Evolutionary conservation across 192 early-diverging fungal genomes (phyloP).

Genomic region (Entophlyctis luteolus): DNA sequence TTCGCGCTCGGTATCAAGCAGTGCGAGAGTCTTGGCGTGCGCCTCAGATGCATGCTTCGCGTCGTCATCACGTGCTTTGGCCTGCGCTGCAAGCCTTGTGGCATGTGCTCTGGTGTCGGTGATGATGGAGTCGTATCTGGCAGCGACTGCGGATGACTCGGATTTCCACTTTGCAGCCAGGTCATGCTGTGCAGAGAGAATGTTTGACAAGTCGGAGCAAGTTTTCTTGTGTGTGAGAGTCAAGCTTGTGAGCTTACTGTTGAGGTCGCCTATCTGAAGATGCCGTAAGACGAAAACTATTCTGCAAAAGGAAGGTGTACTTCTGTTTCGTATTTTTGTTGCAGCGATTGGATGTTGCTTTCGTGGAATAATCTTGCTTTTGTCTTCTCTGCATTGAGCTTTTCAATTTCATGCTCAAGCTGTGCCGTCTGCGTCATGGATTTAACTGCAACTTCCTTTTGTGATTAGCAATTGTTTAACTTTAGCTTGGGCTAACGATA

Average conservation of each 20-base stretch:
- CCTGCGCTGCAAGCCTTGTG: background rate
- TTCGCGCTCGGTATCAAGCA: constrained; percentile 37
- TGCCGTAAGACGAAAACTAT: background rate
- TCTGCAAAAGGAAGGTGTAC: background rate
- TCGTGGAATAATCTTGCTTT: constrained; percentile 20
- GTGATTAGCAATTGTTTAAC: background rate
- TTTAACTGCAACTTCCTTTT: constrained; percentile 35
- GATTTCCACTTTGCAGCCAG: constrained; percentile 28
- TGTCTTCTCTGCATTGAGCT: constrained; percentile 14
- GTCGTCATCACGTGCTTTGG: constrained; percentile 29
- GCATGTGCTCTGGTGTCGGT: constrained; percentile 28
- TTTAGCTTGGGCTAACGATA: background rate
- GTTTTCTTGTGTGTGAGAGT: constrained; percentile 38
- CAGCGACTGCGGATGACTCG: constrained; percentile 15
- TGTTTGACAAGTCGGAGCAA: constrained; percentile 38
- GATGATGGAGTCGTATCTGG: constrained; percentile 30
- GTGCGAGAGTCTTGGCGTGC: constrained; percentile 24
- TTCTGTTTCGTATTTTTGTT: constrained; percentile 27
- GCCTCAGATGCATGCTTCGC: background rate
- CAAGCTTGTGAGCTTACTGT: constrained; percentile 32
- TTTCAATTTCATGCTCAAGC: constrained; percentile 42
- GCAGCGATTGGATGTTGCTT: constrained; percentile 20
- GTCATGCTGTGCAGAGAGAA: constrained; percentile 37
- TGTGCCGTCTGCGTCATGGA: constrained; percentile 25
- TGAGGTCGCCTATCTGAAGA: constrained; percentile 33